These are phyloP conservation scores for Phaeomoniella chlamydospora DNA, from an alignment of 2,329 filamentous ascomycete genomes.

Conservation along the genomic window DNA sequence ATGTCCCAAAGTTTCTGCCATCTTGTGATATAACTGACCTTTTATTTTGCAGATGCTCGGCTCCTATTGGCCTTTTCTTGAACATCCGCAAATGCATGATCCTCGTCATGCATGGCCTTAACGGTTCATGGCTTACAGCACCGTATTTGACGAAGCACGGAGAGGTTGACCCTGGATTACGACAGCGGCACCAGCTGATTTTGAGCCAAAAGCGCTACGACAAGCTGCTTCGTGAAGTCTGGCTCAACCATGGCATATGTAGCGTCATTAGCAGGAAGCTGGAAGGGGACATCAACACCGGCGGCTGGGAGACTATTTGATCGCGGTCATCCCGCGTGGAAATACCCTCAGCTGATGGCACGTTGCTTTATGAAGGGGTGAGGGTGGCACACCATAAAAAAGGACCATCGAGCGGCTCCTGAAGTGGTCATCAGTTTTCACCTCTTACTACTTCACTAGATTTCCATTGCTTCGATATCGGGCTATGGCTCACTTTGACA, in stretches of 20 bases:
- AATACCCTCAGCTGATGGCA: not conserved
- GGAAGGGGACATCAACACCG: slow-evolving; percentile 92
- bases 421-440: no score
- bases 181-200: slow-evolving; percentile 77
- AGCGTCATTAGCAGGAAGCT: slow-evolving; percentile 80
- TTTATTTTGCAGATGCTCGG: slow-evolving; percentile 5
- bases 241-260: slow-evolving; percentile 75
- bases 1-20: slow-evolving; percentile 19
- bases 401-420: no score
- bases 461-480: no score
- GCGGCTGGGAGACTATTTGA: slow-evolving; percentile 72
- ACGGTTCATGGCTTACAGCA: slow-evolving; percentile 72
- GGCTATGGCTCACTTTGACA: no score
- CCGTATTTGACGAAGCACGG: slow-evolving; percentile 95
- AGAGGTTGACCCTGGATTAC: slow-evolving; percentile 82
- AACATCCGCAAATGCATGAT: slow-evolving; percentile 94
- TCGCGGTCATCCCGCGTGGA: not conserved
- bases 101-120: slow-evolving; percentile 59
- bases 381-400: no score
- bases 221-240: slow-evolving; percentile 67
- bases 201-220: slow-evolving; percentile 92
- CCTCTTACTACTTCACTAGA: no score
- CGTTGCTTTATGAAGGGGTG: no score
- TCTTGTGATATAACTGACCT: slow-evolving; percentile 8
- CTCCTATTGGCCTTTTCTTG: slow-evolving; percentile 66